A percentile compares a stretch with the other conserved stretches of the same genome.
phyloP scores from a whole-genome alignment of 108 stramenopile genomes.

The Cafeteria roenbergensis region DNA sequence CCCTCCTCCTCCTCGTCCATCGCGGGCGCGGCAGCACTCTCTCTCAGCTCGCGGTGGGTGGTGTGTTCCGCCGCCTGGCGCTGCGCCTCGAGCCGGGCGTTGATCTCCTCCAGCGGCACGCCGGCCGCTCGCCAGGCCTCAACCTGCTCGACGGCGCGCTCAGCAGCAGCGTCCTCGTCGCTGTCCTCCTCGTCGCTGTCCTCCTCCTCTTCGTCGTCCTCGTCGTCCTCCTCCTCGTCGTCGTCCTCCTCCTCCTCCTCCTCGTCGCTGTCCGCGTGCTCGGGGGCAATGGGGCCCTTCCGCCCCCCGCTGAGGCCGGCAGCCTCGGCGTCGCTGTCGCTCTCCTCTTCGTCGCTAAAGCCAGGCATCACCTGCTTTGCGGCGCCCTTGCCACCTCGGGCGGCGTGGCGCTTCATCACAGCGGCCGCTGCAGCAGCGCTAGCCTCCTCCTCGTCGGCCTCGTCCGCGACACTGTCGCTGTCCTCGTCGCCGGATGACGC shows the following conservation, averaged over 20 bases:
- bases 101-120: neutral
- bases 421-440: neutral
- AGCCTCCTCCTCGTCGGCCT: neutral
- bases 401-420: neutral
- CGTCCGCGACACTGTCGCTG: neutral
- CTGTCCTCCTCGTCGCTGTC: neutral
- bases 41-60: neutral
- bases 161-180: neutral
- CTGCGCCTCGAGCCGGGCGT: neutral
- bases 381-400: neutral
- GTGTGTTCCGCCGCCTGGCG: neutral
- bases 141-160: neutral
- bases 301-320: neutral
- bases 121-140: neutral
- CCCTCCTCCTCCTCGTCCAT: neutral
- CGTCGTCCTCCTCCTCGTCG: neutral
- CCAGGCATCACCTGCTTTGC: constrained; percentile 2
- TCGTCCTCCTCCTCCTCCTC: neutral
- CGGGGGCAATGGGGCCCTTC: neutral
- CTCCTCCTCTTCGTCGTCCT: neutral
- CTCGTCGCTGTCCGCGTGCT: neutral
- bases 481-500: neutral
- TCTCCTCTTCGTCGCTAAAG: neutral
- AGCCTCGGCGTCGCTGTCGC: neutral
- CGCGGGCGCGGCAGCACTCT: neutral